phyloP scores from a whole-genome alignment of 495 filamentous ascomycete species.

The Aspergillus heteromorphus region DNA sequence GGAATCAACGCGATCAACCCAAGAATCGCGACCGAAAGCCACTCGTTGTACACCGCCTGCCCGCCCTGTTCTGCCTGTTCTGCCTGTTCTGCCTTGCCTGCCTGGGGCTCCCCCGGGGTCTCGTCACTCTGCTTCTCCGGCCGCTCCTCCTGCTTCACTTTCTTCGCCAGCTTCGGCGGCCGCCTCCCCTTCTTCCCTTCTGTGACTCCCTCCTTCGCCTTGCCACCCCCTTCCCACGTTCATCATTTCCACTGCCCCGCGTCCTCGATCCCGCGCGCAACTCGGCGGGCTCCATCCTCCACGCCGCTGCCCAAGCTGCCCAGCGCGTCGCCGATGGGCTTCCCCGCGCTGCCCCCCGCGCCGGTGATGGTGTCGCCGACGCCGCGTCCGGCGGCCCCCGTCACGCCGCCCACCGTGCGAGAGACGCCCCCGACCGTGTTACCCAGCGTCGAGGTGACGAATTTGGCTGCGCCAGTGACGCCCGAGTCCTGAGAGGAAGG shows the following conservation, averaged over 20 bases:
- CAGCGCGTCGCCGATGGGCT: slow-evolving; percentile 61
- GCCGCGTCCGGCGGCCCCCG: slow-evolving; percentile 61
- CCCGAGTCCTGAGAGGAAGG: slow-evolving; percentile 27
- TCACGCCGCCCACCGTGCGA: slow-evolving; percentile 63
- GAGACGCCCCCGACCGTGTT: slow-evolving; percentile 59
- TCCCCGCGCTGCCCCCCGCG: slow-evolving; percentile 57
- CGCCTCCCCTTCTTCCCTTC: too few relatives aligned
- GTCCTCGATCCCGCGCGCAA: slow-evolving; percentile 61
- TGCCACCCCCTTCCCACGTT: too few relatives aligned
- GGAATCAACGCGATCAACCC: too few relatives aligned
- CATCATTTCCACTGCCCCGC: slow-evolving; percentile 59
- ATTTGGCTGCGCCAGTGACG: slow-evolving; percentile 38
- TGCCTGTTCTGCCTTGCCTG: too few relatives aligned
- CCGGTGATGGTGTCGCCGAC: slow-evolving; percentile 58
- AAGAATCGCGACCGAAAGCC: too few relatives aligned
- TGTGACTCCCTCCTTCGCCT: too few relatives aligned
- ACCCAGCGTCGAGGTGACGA: slow-evolving; percentile 49
- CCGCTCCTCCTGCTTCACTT: too few relatives aligned
- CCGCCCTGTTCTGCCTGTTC: too few relatives aligned
- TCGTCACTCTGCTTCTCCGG: too few relatives aligned
- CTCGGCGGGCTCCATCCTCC: slow-evolving; percentile 50
- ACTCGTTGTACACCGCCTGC: too few relatives aligned
- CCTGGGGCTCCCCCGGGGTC: too few relatives aligned
- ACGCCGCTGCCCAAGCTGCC: slow-evolving; percentile 55
- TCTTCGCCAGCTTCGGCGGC: too few relatives aligned